These are phyloP conservation scores for Tricharina praecox DNA, from an alignment of 495 filamentous ascomycete species.

Conservation along the genomic window DNA sequence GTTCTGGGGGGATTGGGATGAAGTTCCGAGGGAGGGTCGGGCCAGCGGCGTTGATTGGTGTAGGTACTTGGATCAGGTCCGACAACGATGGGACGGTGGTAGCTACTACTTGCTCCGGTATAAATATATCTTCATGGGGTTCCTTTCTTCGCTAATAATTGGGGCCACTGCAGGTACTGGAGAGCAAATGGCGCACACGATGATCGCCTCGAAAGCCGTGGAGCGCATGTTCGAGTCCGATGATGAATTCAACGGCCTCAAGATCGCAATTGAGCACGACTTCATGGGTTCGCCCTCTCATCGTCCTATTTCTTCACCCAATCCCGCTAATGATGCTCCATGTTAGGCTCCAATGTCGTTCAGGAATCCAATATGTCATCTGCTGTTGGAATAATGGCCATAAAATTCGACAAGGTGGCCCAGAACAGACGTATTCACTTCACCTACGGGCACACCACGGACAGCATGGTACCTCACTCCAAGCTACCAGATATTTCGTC, in stretches of 20 bases:
- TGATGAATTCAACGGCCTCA: conserved; percentile 20
- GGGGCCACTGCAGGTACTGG: conserved; percentile 50
- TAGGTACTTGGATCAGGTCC: conserved; percentile 45
- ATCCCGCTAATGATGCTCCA: conserved; percentile 10
- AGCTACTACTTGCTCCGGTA: conserved; percentile 25
- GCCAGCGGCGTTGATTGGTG: conserved; percentile 77
- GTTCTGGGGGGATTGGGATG: conserved; percentile 98
- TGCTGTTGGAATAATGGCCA: conserved; percentile 26
- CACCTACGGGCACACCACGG: conserved; percentile 25
- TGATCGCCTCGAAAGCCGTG: conserved; percentile 26
- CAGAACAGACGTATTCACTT: conserved; percentile 22
- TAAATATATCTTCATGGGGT: neutral
- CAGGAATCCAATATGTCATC: conserved; percentile 22
- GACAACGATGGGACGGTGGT: conserved; percentile 21
- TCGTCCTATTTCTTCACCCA: neutral
- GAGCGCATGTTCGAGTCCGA: conserved; percentile 22
- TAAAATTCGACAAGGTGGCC: conserved; percentile 21
- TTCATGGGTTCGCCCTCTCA: conserved; percentile 22
- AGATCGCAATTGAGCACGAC: conserved; percentile 23
- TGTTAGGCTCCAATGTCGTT: conserved; percentile 21
- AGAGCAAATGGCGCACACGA: conserved; percentile 88
- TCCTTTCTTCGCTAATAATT: neutral
- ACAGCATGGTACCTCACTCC: conserved; percentile 27
- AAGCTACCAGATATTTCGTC: neutral
- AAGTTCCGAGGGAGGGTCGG: conserved; percentile 83